Conservation (phyloP, 352 stramenopile genomes). For the Globisporangium cystogenes region DNA sequence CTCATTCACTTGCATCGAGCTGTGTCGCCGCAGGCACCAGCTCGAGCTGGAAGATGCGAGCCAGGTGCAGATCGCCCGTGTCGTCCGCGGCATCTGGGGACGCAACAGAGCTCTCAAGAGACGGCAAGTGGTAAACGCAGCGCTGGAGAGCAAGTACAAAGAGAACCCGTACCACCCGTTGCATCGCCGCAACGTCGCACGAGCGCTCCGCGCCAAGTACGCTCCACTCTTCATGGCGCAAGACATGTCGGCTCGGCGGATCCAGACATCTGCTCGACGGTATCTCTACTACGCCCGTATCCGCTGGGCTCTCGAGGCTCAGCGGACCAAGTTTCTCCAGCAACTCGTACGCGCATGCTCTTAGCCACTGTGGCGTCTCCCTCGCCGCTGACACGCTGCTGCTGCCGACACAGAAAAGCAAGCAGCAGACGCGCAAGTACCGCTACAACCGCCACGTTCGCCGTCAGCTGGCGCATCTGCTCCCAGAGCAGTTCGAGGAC, state of each 20-base stretch:
- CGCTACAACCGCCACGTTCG: conserved; percentile 54
- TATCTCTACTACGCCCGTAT: conserved; percentile 43
- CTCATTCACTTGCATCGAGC: neutral
- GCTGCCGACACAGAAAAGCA: conserved; percentile 23
- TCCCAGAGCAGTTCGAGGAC: conserved; percentile 36
- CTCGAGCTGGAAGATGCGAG: conserved; percentile 62
- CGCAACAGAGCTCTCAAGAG: conserved; percentile 18
- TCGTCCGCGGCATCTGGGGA: conserved; percentile 57
- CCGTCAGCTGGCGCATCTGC: conserved; percentile 30
- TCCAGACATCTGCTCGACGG: conserved; percentile 32
- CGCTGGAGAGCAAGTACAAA: conserved; percentile 23
- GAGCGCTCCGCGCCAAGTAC: conserved; percentile 33
- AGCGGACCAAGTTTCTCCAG: conserved; percentile 25
- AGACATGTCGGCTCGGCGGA: conserved; percentile 38
- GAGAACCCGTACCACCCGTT: conserved; percentile 33
- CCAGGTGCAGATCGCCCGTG: conserved; percentile 58
- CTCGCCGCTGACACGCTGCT: neutral
- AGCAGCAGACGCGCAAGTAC: conserved; percentile 60
- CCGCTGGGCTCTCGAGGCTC: conserved; percentile 28
- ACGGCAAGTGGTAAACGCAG: conserved; percentile 15
- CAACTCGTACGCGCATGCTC: conserved; percentile 45
- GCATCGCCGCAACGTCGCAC: conserved; percentile 30
- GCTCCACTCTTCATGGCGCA: conserved; percentile 51
- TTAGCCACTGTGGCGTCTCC: no score
- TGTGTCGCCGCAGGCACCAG: conserved; percentile 27